phyloP scores from a whole-genome alignment of 305 asterid species.

The Striga hermonthica region DNA sequence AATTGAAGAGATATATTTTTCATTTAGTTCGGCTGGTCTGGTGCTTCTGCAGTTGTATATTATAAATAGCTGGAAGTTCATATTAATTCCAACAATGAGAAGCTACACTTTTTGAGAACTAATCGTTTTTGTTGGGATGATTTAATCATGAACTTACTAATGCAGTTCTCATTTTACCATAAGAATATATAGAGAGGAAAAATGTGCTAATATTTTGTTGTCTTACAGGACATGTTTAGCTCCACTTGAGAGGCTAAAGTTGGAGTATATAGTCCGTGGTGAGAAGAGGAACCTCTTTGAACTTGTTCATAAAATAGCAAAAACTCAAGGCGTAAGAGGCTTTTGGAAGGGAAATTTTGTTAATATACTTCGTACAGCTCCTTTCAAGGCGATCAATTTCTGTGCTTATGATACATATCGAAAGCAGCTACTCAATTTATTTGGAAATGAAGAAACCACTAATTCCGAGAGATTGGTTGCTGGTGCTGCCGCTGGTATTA shows the following conservation, averaged over 20 bases:
- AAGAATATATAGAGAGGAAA: no score
- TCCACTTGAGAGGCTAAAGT: constrained; percentile 93
- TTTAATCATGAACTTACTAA: constrained; percentile 19
- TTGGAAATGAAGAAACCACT: constrained; percentile 77
- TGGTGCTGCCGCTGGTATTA: constrained; percentile 98
- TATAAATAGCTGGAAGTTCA: not conserved
- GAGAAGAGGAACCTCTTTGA: constrained; percentile 64
- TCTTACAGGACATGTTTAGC: constrained; percentile 82
- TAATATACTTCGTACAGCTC: constrained; percentile 93
- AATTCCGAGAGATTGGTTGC: constrained; percentile 78
- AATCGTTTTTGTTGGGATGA: no score
- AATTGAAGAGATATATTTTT: not conserved
- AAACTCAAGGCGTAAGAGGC: constrained; percentile 88
- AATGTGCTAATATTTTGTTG: constrained; percentile 32
- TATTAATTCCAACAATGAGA: constrained; percentile 1
- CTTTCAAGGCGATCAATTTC: constrained; percentile 93
- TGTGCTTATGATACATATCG: constrained; percentile 85
- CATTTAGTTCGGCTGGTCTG: not conserved
- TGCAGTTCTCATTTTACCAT: not conserved
- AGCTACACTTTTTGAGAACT: not conserved
- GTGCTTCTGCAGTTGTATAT: not conserved
- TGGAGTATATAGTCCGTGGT: constrained; percentile 90
- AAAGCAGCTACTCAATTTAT: constrained; percentile 71
- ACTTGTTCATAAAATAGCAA: constrained; percentile 65
- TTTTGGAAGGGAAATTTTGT: constrained; percentile 98